A percentile compares a stretch with the other conserved stretches of the same genome.
These are phyloP conservation scores for Colletotrichum theobromicola DNA, from an alignment of 2,329 filamentous ascomycete species.

Conservation along the genomic window DNA sequence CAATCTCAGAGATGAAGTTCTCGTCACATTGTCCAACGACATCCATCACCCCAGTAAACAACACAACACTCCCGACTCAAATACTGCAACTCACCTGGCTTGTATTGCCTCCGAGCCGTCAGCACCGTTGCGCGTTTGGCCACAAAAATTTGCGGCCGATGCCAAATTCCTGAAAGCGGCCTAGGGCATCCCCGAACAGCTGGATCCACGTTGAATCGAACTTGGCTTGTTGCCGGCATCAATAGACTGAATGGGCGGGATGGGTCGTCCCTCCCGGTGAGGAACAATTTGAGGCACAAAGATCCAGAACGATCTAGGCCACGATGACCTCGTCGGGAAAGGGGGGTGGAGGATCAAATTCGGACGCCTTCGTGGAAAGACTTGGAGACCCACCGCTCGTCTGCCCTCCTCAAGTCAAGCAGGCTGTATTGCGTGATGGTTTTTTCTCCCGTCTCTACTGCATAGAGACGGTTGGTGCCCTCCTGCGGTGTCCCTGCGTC, in stretches of 20 bases:
- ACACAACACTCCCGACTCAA: neutral
- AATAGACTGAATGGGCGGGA: neutral
- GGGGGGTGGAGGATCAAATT: neutral
- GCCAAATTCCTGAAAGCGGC: neutral
- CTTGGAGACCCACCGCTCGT: neutral
- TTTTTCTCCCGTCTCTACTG: neutral
- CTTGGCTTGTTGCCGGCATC: neutral
- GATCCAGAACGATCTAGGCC: neutral
- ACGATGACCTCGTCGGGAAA: neutral
- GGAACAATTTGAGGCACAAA: neutral
- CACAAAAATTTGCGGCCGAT: neutral
- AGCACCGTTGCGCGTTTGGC: neutral
- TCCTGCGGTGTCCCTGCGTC: neutral
- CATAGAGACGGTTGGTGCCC: neutral
- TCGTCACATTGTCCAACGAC: neutral
- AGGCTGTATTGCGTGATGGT: neutral
- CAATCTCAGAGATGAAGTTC: neutral
- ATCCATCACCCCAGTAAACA: neutral
- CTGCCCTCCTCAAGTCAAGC: neutral
- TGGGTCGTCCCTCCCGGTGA: neutral
- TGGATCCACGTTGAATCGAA: neutral
- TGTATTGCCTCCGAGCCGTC: neutral
- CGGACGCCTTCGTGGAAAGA: conserved; percentile 3
- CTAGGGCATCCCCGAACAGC: neutral
- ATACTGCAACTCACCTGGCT: neutral